Percentiles rank a stretch among this genome's conserved stretches.
These are phyloP conservation scores for Candida tetrigidarum DNA, from an alignment of 1,139 yeast species.

Conservation along the genomic window DNA sequence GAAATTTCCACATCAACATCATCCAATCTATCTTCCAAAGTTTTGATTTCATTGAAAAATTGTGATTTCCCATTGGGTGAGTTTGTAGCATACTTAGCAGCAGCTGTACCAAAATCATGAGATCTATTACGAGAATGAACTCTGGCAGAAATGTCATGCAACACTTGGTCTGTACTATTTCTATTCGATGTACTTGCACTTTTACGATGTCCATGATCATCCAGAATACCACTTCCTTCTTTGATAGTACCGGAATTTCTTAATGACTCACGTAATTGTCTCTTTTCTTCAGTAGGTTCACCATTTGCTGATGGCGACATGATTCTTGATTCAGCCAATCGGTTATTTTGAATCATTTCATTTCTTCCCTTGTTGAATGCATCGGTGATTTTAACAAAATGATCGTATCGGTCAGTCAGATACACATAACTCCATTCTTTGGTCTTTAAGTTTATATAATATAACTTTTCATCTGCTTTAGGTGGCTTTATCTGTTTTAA, in stretches of 20 bases:
- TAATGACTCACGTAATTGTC: conserved; percentile 45
- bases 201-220: conserved; percentile 28
- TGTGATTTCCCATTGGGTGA: conserved; percentile 28
- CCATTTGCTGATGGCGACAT: conserved; percentile 15
- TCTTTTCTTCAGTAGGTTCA: conserved; percentile 39
- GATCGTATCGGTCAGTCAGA: conserved; percentile 66
- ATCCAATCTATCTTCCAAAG: conserved; percentile 64
- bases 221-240: conserved; percentile 28
- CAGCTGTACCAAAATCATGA: conserved; percentile 40
- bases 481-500: conserved; percentile 42
- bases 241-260: conserved; percentile 37
- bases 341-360: conserved; percentile 54
- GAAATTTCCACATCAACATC: conserved; percentile 71
- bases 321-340: conserved; percentile 40
- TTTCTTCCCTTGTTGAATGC: conserved; percentile 68
- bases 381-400: conserved; percentile 58
- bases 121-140: conserved; percentile 61
- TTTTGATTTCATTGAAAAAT: conserved; percentile 48
- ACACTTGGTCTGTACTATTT: conserved; percentile 41
- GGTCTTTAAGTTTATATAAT: conserved; percentile 51
- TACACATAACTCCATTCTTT: conserved; percentile 59
- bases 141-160: conserved; percentile 58
- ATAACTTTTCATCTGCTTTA: conserved; percentile 29
- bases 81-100: conserved; percentile 15
- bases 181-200: conserved; percentile 32